Evolutionary conservation across 345 rosid genomes (phyloP), one percentile per base, ranked within the genome.

Genomic region (Psidium guajava): DNA sequence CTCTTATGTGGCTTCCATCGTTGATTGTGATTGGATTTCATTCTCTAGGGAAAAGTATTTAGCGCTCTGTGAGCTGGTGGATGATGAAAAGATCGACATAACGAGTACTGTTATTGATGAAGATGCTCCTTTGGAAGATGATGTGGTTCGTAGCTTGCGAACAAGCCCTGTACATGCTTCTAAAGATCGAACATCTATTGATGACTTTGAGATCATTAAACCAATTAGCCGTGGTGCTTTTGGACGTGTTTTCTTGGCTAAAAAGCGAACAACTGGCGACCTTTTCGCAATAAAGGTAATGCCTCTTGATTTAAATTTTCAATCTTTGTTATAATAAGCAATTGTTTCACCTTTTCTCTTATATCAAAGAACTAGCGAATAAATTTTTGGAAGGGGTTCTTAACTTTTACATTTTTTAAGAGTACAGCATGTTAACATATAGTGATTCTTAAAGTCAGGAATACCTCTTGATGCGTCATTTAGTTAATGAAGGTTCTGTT

Each of bases 181-280:
- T 12, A 95, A 92, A 88, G 99, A 98, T 89, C 98, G 99, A 83
- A 98, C 99, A 80, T 90, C 97, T 44, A 98, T 98, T 90, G 99
- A 98, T 93, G 98, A 98, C 89, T 98, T 98, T 89, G 98, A 93
- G 94, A 96, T 98, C 86, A 98, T 98, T 89, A 98, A 98, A 89
- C 99, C 99, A 89, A 96, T 98, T 82, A 98, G 99, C 86, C 98
- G 99, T 52, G 99, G 99, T 86, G 99, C 99, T 84, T 98, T 96
- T 94, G 99, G 99, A 85, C 93, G 98, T 82, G 99, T 98, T 86
- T 98, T 98, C 92, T 87, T 98, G 88, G 99, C 99, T 54, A 96
- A 98, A 89, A 98, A 98, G 90, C 93, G 98, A 92, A 94, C 98
- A 57, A 98, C 99, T 14, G 99, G 99, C 82, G 99, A 98, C 92